Percentiles rank a stretch among this genome's conserved stretches.
These are phyloP conservation scores for Aureobasidium melanogenum DNA, from an alignment of 2,329 filamentous ascomycete species.

Conservation along the genomic window DNA sequence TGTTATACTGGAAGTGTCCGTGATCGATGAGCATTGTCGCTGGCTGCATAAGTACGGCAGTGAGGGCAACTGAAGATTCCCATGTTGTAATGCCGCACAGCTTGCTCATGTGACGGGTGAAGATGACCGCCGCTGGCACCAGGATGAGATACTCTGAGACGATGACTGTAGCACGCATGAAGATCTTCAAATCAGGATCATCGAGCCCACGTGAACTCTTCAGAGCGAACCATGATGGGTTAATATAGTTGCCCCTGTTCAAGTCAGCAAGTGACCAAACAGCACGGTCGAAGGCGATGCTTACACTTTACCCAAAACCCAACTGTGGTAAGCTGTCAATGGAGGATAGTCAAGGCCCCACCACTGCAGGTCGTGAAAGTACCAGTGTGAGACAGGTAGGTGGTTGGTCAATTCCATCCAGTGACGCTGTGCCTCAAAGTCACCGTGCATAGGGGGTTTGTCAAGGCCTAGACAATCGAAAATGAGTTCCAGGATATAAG, in stretches of 20 bases:
- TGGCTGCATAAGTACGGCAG: conserved; percentile 87
- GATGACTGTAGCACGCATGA: conserved; percentile 89
- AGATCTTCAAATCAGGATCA: conserved; percentile 74
- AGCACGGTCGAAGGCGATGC: conserved; percentile 18
- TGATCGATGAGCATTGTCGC: conserved; percentile 87
- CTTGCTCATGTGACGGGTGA: conserved; percentile 71
- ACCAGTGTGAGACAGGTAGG: conserved; percentile 89
- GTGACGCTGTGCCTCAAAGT: conserved; percentile 95
- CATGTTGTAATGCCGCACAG: conserved; percentile 69
- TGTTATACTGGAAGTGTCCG: conserved; percentile 96
- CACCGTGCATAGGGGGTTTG: conserved; percentile 83
- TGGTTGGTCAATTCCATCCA: conserved; percentile 97
- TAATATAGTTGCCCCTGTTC: conserved; percentile 59
- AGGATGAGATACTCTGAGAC: conserved; percentile 87
- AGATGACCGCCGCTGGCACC: conserved; percentile 75
- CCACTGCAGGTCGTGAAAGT: conserved; percentile 92
- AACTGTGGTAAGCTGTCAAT: conserved; percentile 96
- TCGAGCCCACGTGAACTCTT: conserved; percentile 74
- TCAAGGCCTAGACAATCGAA: conserved; percentile 51
- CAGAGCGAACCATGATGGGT: conserved; percentile 81
- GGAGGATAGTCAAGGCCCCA: conserved; percentile 98
- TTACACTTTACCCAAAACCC: conserved; percentile 77
- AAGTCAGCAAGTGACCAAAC: conserved; percentile 15
- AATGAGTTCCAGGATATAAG: neutral
- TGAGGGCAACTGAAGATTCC: conserved; percentile 75